Evolutionary conservation across 371 early-diverging fungal genomes (phyloP), one percentile per base, ranked within the genome.

Genomic region (Conidiobolus incongruus): DNA sequence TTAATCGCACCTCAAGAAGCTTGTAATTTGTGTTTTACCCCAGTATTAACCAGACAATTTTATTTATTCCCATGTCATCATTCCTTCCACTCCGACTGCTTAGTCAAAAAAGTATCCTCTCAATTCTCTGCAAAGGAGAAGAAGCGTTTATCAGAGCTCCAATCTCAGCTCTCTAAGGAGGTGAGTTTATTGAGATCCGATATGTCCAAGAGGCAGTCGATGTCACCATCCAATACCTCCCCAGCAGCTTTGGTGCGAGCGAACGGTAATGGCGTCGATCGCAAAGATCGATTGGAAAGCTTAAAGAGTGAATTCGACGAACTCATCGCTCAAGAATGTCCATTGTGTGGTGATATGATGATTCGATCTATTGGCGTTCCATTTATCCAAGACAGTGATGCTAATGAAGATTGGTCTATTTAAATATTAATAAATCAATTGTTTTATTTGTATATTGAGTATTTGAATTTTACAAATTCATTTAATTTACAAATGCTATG

Each of bases 41-140:
- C 86, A 1, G 58, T 91, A 29, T 57, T 89, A 54, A 73, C 76
- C 4, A 66, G 86, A 12, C 83, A 79, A 53, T 88, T 92, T 47
- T 88, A 85, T 44, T 73, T 87, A 21, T 95, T 93, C 51, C 93
- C 93, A 0, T 94, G 95, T 51, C 80, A 84, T 46, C 94, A 93
- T 53, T 72, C 77, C 13, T 91, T 88, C 66, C 92, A 92, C 54
- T 66, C 79, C 12, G 84, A 88, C 50, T 90, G 90, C 50, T 54
- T 92, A 42, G 72, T 80, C 17, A 60, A 69, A 35, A 56, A 61
- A 47, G 74, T 83, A 64, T 46, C 48, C 6, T 35, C 17, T 10
- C n/a, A n/a, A 6, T n/a, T 35, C 15, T 13, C 15, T 35, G 6
- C n/a, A 24, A 47, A 53, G 4, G 62, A 65, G 45, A 39, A 64